phyloP scores from a whole-genome alignment of 768 basidiomycete genomes.

The Lactifluus subvellereus region DNA sequence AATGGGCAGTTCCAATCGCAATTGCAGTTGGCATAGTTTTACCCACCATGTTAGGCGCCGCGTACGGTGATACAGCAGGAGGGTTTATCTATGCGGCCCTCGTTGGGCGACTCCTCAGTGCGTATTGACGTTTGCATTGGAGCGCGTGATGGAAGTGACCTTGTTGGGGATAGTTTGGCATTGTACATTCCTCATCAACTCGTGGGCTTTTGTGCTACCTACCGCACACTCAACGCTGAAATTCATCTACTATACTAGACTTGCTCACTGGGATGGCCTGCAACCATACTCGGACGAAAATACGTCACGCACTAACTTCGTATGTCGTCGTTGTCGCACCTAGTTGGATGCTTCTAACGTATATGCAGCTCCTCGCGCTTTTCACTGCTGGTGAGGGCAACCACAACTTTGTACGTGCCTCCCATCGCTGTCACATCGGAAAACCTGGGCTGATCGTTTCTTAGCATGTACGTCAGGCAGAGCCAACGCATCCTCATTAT shows the following conservation, averaged over 20 bases:
- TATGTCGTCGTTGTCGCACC: conserved; percentile 31
- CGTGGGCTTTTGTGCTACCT: conserved; percentile 37
- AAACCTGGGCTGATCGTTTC: background rate
- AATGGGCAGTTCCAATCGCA: conserved; percentile 49
- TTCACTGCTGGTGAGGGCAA: conserved; percentile 74
- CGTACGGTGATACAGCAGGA: conserved; percentile 61
- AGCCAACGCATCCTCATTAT: background rate
- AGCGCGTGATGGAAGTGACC: background rate
- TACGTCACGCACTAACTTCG: conserved; percentile 68
- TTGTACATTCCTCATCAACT: conserved; percentile 66
- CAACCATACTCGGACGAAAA: conserved; percentile 80
- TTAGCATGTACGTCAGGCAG: conserved; percentile 42
- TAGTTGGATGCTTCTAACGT: background rate
- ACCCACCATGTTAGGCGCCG: conserved; percentile 48
- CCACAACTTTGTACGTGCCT: conserved; percentile 58
- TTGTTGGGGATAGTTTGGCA: conserved; percentile 53
- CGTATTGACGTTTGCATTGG: conserved; percentile 25
- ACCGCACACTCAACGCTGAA: background rate
- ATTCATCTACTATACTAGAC: conserved; percentile 34
- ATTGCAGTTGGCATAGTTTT: conserved; percentile 52
- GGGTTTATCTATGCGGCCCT: conserved; percentile 69
- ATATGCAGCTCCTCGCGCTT: conserved; percentile 52
- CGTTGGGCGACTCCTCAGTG: conserved; percentile 54
- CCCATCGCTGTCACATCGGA: background rate
- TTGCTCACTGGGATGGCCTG: conserved; percentile 78